Evolutionary conservation across 1,284 basidiomycete species (phyloP), one percentile per base, ranked within the genome.

Genomic region (Ustilago nuda): DNA sequence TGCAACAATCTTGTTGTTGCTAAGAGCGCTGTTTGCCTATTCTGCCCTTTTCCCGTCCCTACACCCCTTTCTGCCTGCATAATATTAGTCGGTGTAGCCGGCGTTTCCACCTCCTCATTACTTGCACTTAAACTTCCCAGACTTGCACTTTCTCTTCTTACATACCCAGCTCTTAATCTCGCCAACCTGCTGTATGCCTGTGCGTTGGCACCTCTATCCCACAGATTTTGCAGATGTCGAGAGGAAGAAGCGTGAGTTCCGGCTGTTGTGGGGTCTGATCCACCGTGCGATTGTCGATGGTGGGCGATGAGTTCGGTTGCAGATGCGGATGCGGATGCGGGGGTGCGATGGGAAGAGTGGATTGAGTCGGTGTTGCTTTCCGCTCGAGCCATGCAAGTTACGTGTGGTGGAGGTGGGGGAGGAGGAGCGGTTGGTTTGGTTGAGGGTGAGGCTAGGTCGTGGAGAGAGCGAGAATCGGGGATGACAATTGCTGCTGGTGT

Each of bases 281-380:
- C 77, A 12, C 72, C 75, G 45, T 81, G 79, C 27, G 63, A 66
- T 19, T 78, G 72, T 1, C 77, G 64, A 23, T 71, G 70, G 23
- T 79, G 77, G 13, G 71, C 67, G 2, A 69, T 53, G 2, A 64
- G 33, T 13, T 66, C 75, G n/a, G 41, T 27, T 41, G 39, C 9
- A 3, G 53, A 55, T 55, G 27, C 33, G 41, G 54, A 39, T 27
- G 23, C 3, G 23, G 23, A 27, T 35, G 45, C 48, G n/a, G 32
- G 37, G 7, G 32, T n/a, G 37, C 39, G 23, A 3, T 23, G 23
- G 23, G 23, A 27, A 27, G 23, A 27, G 23, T 27, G 12, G 51
- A 59, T 39, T 2, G 56, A 2, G 19, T 41, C 50, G 33, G 52
- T 59, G 59, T 39, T 61, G 35, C 46, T 61, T 35, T 71, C 63